Evolutionary conservation across 768 basidiomycete species (phyloP).

Genomic region (Mycena vulgaris): DNA sequence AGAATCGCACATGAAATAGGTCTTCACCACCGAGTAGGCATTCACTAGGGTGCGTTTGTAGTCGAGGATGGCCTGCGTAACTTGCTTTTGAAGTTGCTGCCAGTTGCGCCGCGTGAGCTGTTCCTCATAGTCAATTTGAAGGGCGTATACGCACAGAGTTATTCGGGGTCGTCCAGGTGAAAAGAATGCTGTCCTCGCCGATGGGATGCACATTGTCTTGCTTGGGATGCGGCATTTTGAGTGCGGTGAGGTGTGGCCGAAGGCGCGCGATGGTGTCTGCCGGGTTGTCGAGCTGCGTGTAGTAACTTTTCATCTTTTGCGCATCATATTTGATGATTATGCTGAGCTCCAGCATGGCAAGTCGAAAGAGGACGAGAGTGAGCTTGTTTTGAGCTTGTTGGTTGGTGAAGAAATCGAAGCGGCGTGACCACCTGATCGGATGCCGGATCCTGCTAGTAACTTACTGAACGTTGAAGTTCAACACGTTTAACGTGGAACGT

Average conservation of each 20-base stretch:
- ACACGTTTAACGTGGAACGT: background rate
- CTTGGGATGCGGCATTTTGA: slow-evolving; percentile 29
- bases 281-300: background rate
- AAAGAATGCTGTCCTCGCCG: background rate
- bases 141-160: slow-evolving; percentile 4
- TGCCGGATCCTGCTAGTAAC: background rate
- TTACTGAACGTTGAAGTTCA: background rate
- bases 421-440: slow-evolving; percentile 9
- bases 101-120: background rate
- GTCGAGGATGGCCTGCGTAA: background rate
- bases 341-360: background rate
- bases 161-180: slow-evolving; percentile 20
- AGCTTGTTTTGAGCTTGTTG: too few species aligned
- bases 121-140: background rate
- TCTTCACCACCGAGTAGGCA: background rate
- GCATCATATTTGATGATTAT: slow-evolving; percentile 2
- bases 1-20: slow-evolving; percentile 13
- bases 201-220: slow-evolving; percentile 5
- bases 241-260: slow-evolving; percentile 16
- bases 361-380: too few species aligned
- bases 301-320: background rate
- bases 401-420: slow-evolving; percentile 23
- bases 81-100: background rate
- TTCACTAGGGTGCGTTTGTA: too few species aligned
- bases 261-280: background rate